Evolutionary conservation across 2,329 filamentous ascomycete genomes (phyloP), one percentile per base, ranked within the genome.

Genomic region (Aschersonia sp.): DNA sequence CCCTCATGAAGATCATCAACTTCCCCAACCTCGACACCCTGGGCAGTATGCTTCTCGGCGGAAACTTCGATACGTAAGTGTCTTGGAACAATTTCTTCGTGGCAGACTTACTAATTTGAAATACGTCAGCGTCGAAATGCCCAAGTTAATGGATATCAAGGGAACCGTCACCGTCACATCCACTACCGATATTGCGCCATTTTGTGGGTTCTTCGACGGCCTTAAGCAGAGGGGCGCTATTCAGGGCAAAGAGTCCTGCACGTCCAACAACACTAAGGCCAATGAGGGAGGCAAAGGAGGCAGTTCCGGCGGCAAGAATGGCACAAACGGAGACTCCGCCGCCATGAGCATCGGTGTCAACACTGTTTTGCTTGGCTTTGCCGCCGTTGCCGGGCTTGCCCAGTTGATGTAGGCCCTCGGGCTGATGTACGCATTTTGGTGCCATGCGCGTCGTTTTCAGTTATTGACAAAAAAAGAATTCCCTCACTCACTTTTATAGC

Each of bases 1-100:
- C 73, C 48, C 76, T 96, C 35, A 57, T 67, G 49, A 63, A 70
- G 51, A 73, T 96, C 49, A 66, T 76, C 54, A 79, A 78, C 35
- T 85, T 97, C 68, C 74, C 76, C 52, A 62, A 72, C 54, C 77
- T 98, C 31, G 61, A 77, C 61, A 77, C 71, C 48, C 78, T 96
- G 50, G 91, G 89, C 69, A 88, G 87, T 58, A 74, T 97, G 61
- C 83, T 88, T 65, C 79, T 95, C 65, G 81, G 82, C 58, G 92
- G 92, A 59, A 84, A 80, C 71, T 94, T 96, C 67, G 75, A 80
- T 53, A 73, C 77, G 88, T 94, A 75, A 73, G 86, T 78, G 35
- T 4, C 35, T 3, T 38, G 35, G 12, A 12, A 38, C 12, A 7
- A 38, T 38, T 38, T 9, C 7, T 38, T 38, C 35, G 35, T 38